Percentiles rank a stretch among this genome's conserved stretches.
Conservation (phyloP, 352 stramenopile genomes). For the Phytopythium oedochilum region DNA sequence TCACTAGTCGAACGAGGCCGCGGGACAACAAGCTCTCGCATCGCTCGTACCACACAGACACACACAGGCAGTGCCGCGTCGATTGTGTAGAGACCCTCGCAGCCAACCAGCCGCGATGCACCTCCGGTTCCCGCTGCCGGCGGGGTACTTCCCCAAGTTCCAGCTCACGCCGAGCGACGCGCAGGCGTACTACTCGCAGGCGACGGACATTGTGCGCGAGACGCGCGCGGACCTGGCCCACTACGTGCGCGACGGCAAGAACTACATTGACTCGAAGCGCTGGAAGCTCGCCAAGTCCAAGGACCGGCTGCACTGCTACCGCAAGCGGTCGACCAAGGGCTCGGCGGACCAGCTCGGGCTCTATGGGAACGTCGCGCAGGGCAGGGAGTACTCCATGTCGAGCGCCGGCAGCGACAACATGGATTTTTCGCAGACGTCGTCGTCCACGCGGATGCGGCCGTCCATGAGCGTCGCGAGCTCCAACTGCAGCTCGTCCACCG, state of each 20-base stretch:
- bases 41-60: too few species aligned
- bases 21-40: background rate
- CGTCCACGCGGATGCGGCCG: conserved; percentile 13
- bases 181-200: conserved; percentile 44
- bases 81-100: too few species aligned
- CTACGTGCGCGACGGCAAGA: conserved; percentile 50
- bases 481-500: conserved; percentile 22
- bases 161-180: conserved; percentile 52
- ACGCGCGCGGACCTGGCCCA: conserved; percentile 50
- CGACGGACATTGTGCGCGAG: conserved; percentile 61
- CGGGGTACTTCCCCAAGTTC: conserved; percentile 70
- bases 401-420: conserved; percentile 14
- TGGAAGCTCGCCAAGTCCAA: conserved; percentile 74
- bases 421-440: conserved; percentile 5
- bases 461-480: conserved; percentile 25
- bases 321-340: conserved; percentile 23
- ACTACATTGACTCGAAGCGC: conserved; percentile 48
- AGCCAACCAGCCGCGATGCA: conserved; percentile 31
- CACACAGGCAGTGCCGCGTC: too few species aligned
- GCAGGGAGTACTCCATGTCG: conserved; percentile 17
- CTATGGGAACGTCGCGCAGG: conserved; percentile 17
- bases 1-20: background rate
- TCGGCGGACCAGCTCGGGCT: conserved; percentile 30
- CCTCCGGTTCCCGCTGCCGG: conserved; percentile 62
- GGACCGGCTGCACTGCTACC: conserved; percentile 58